Evolutionary conservation across 208 protist species (phyloP).

Genomic region (Balamuthia mandrillaris): DNA sequence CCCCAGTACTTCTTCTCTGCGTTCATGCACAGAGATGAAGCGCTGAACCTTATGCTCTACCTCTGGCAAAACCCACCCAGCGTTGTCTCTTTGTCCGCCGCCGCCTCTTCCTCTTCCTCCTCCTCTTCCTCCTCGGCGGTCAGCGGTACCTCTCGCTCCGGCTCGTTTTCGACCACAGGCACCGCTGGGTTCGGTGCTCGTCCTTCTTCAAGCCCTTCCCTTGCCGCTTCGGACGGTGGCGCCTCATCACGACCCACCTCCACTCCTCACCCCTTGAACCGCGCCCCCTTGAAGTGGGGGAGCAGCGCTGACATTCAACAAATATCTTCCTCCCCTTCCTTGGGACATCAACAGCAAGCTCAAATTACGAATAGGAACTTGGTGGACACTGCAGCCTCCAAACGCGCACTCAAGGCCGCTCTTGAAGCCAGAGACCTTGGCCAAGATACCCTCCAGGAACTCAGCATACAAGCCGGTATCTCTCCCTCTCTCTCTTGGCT

Average conservation of each 20-base stretch:
- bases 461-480: neutral
- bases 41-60: neutral
- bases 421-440: neutral
- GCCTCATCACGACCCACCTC: too few species aligned
- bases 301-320: too few species aligned
- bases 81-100: neutral
- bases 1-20: slow-evolving; percentile 3
- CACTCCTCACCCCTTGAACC: too few species aligned
- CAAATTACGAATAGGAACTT: too few species aligned
- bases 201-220: too few species aligned
- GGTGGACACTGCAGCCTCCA: neutral
- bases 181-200: too few species aligned
- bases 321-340: too few species aligned
- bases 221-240: too few species aligned
- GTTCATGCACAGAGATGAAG: slow-evolving; percentile 9
- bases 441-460: neutral
- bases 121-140: neutral
- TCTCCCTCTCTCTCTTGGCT: neutral
- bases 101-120: neutral
- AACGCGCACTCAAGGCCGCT: neutral
- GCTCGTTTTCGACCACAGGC: neutral
- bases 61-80: slow-evolving; percentile 12
- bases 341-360: too few species aligned
- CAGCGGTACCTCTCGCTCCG: neutral
- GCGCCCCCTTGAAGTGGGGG: too few species aligned